Evolutionary conservation across 2,329 filamentous ascomycete genomes (phyloP), one percentile per base, ranked within the genome.

Genomic region (Botryotinia convoluta): DNA sequence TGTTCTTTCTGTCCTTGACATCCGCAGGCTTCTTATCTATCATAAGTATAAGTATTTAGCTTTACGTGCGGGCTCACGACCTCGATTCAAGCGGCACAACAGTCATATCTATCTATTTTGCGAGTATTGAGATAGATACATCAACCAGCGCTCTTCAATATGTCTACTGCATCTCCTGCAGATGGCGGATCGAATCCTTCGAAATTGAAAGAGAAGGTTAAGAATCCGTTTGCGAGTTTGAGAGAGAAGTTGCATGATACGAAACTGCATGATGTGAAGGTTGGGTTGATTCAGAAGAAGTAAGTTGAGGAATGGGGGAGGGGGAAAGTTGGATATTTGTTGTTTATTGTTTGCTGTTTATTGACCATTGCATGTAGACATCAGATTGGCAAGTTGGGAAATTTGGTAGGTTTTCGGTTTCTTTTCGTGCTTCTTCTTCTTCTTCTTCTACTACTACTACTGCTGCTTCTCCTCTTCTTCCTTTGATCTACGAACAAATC

Each of bases 311-410:
- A 59, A n/a, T 35, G 26, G 10, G 16, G 32, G 22, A 6, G 1
- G 5, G 7, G 6, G 3, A n/a, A 16, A 5, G 32, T n/a, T 7
- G 22, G 22, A 3, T 44, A 60, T 32, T 61, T 14, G 45, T 6
- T 26, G 45, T 14, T 42, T 20, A 4, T 44, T 44, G 42, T 16
- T 16, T 54, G 48, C 12, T 51, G 10, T 22, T n/a, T 45, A 76
- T 70, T 62, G 65, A 44, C 57, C 63, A 61, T 57, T 4, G 6
- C 18, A 37, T 26, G n/a, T 64, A 87, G 85, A 64, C 84, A 90
- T 76, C 85, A 90, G 74, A 85, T 91, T 77, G 89, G 89, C 71
- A 91, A 91, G 80, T 82, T 91, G 68, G 87, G 82, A 59, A 91
- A 91, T 77, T 77, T 91, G 77, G 88, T 90, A 83, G 74, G 84